These are phyloP conservation scores for Fusarium sp. DNA, from an alignment of 2,329 filamentous ascomycete species.

Conservation along the genomic window DNA sequence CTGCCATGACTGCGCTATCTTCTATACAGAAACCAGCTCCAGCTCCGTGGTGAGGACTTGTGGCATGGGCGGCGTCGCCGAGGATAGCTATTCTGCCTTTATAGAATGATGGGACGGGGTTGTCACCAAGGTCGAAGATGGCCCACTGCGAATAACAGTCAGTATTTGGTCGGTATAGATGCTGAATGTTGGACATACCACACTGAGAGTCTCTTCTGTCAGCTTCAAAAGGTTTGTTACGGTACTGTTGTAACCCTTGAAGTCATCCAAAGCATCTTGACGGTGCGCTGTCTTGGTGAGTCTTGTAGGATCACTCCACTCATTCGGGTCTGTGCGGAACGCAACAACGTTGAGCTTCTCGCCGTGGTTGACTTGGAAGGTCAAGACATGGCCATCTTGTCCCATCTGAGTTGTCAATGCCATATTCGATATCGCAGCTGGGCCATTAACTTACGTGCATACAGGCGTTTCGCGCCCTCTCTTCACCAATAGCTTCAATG, in stretches of 20 bases:
- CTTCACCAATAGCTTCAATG: slow-evolving; percentile 54
- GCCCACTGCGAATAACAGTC: slow-evolving; percentile 48
- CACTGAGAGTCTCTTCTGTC: slow-evolving; percentile 39
- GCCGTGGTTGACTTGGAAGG: slow-evolving; percentile 65
- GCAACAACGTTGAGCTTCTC: slow-evolving; percentile 64
- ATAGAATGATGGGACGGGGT: slow-evolving; percentile 53
- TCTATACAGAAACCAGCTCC: slow-evolving; percentile 67
- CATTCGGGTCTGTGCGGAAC: slow-evolving; percentile 44
- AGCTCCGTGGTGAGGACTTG: slow-evolving; percentile 66
- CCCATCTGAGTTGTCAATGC: slow-evolving; percentile 46
- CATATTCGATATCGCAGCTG: fast-evolving
- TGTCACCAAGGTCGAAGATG: slow-evolving; percentile 56
- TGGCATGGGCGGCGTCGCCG: slow-evolving; percentile 70
- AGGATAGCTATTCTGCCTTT: slow-evolving; percentile 57
- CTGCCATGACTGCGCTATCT: slow-evolving; percentile 53
- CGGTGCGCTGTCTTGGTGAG: slow-evolving; percentile 38
- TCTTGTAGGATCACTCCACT: slow-evolving; percentile 40
- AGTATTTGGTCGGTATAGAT: background rate
- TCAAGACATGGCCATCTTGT: slow-evolving; percentile 62
- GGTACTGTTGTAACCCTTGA: slow-evolving; percentile 44
- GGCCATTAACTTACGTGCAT: slow-evolving; percentile 33
- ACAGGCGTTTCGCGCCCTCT: slow-evolving; percentile 43
- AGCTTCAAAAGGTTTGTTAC: slow-evolving; percentile 44
- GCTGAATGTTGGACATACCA: slow-evolving; percentile 9
- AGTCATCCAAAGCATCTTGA: slow-evolving; percentile 47